Evolutionary conservation across 2,329 filamentous ascomycete genomes (phyloP), one percentile per base, ranked within the genome.

Genomic region (Blastomyces emzantsi): DNA sequence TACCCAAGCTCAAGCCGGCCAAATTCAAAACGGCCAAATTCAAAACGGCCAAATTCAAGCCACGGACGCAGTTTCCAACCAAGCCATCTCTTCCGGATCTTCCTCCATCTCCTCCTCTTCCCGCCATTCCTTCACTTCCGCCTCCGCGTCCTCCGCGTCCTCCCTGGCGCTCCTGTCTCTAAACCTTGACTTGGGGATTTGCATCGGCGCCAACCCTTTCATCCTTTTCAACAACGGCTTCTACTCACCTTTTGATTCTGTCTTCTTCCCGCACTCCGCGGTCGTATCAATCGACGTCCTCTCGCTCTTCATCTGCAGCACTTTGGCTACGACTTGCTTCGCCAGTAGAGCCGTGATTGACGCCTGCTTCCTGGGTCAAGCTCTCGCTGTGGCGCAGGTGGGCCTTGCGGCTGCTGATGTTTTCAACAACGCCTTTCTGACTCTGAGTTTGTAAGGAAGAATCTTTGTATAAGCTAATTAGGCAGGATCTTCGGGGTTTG

Each of bases 241-340:
- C 17, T 82, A 81, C 66, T 73, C 78, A 67, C 74, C 79, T 47
- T 71, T 70, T 11, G 76, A 81, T 70, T 68, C 75, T 69, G 62
- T 66, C 43, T 72, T 70, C 70, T 85, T 84, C 74, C 77, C 75
- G 71, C 83, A 84, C 72, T 81, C 81, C 62, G 82, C 80, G 3
- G 82, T 81, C 8, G 70, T 77, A 51, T 78, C 77, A 69, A 81
- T 82, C 68, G 74, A 70, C 52, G 73, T 82, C 68, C 79, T 83
- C 67, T 74, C 80, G 17, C 67, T 73, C 56, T 83, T 83, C 68
- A 80, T 81, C 70, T 81, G 79, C 71, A 69, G 74, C 51, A 78
- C 79, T 62, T 70, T 81, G 25, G 64, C 69, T 41, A 75, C 70
- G 56, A 64, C 70, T 15, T 77, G 75, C 66, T 71, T 74, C 30